Percentiles rank a stretch among this genome's conserved stretches.
phyloP scores from a whole-genome alignment of 768 basidiomycete genomes.

The Lyophyllum semitale region DNA sequence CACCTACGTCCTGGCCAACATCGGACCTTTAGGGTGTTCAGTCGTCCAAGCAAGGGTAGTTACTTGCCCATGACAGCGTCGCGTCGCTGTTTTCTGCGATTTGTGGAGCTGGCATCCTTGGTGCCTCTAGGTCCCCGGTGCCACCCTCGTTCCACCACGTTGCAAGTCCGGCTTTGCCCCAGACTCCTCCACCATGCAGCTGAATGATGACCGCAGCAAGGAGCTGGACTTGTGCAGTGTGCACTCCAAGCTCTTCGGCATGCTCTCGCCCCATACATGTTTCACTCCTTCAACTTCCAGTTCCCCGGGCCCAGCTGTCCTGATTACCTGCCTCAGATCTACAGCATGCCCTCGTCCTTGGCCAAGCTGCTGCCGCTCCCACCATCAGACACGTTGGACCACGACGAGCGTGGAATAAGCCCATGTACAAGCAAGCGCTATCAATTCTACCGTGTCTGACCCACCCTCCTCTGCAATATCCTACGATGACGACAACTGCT shows the following conservation, averaged over 20 bases:
- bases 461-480: conserved; percentile 67
- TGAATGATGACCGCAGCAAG: conserved; percentile 50
- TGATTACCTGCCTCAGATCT: conserved; percentile 63
- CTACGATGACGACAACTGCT: conserved; percentile 63
- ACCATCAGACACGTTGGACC: conserved; percentile 37
- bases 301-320: conserved; percentile 79
- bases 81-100: no score
- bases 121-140: no score
- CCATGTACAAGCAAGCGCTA: conserved; percentile 65
- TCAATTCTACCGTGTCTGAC: conserved; percentile 48
- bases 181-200: conserved; percentile 68
- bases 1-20: no score
- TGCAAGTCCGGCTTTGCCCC: no score
- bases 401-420: conserved; percentile 28
- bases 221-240: conserved; percentile 41
- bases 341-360: conserved; percentile 38
- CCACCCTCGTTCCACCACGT: no score
- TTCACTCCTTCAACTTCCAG: conserved; percentile 37
- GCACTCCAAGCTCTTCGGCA: conserved; percentile 55
- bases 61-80: no score
- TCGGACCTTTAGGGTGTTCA: no score
- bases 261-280: conserved; percentile 36
- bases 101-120: no score
- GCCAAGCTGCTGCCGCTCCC: conserved; percentile 59
- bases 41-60: no score